Base-by-base conservation (phyloP, 306 rosid species). In the Gastrolobium bilobum region DNA sequence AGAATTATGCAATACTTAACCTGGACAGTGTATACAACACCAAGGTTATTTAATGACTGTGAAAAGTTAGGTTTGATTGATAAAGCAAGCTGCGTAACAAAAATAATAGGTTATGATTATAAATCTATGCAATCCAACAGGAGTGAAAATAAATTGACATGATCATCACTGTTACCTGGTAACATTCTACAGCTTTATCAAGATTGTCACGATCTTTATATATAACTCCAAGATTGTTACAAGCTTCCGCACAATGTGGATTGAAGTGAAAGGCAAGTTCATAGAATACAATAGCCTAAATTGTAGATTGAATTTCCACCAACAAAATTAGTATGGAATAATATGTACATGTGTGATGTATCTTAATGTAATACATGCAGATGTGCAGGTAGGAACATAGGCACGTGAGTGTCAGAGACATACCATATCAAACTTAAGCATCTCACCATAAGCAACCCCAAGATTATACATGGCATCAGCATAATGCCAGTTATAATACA, bases 391-490 rank as follows among this genome's bases (percentile, higher is more conserved):
- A 64, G 54, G 62, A 68, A 61, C 26, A 53, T 62, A 63, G 62
- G 31, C 47, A 34, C 6, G 10, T 14, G 20, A 20, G 26, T 40
- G 64, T 68, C 60, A 40, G 68, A 52, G 71, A 83, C 89, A 57
- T 79, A 96, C 99, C 99, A 87, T 91, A 79, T 96, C 99, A 82
- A 93, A 96, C 88, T 91, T 91, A 11, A 96, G 98, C 97, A 93
- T 96, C 87, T 96, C 99, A 71, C 99, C 99, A 81, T 96, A 96
- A 50, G 99, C 99, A 79, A 96, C 99, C 77, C 98, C 99, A 13
- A 96, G 97, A 90, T 96, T 96, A 84, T 96, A 96, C 99, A 96
- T 93, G 70, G 99, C 99, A 86, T 96, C 99, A 68, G 99, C 99
- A 80, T 96, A 96, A 70, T 93, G 99, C 98, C 98, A 96, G 73